Base-by-base conservation (phyloP, 2,329 filamentous ascomycete species). In the Sporothrix euskadiensis region DNA sequence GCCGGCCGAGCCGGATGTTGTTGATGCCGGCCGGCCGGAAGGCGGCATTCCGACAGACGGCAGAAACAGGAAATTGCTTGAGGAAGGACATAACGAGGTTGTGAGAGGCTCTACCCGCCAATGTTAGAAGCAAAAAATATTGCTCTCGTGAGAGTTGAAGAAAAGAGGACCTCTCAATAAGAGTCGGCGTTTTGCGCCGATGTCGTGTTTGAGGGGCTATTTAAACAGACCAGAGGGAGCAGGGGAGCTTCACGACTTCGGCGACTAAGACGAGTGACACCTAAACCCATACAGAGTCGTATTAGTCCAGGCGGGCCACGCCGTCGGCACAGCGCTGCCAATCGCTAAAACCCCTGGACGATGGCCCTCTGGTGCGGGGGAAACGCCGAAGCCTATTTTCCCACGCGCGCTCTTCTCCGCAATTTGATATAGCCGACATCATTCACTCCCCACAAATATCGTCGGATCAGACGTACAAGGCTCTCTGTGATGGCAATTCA, bases 151-250 rank as follows among this genome's bases (percentile, higher is more conserved):
- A 52, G 19, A 47, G 30, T 2, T 12, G 16, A 49, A 22, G 22
- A 12, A 22, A 47, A 54, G 44, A 22, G 26, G 3, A 7, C 26
- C 19, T 39, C 35, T 52, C 22, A 54, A 7, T 4, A 54, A 8
- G 32, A 30, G 44, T 65, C 56, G 69, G 41, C 69, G 39, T 54
- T 71, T 71, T 71, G 68, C 39, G 35, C 54, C 69, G 54, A 71
- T n/a, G 68, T 59, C 22, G 52, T 5, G 19, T n/a, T 35, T 52
- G 52, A 16, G 52, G 52, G 61, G 39, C 22, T 26, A 66, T 66
- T 44, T 47, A 66, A 30, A 63, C 32, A 63, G 16, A 19, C 22
- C 47, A 12, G 9, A 14, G 26, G 26, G 26, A 26, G 26, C 26
- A 7, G 2, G n/a, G 6, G 19, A 16, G 2, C 44, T 10, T 14